Base-by-base conservation (phyloP, 495 filamentous ascomycete genomes). In the Talaromyces borbonicus region DNA sequence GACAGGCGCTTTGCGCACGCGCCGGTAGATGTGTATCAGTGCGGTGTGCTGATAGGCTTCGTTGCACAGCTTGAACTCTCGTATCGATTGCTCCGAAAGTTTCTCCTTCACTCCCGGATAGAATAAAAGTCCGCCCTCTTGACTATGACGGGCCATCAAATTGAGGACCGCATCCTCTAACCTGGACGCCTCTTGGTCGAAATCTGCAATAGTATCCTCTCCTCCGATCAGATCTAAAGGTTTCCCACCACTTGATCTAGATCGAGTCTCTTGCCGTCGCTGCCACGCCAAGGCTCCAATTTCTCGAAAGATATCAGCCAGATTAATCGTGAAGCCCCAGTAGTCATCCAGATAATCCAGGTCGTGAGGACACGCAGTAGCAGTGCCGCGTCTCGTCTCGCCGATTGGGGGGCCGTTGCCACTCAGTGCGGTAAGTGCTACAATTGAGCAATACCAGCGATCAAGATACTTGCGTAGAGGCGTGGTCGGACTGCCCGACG, bases 281-380 rank as follows among this genome's bases (percentile, higher is more conserved):
- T 62, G 58, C 68, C 68, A 71, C 9, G 68, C 63, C 6, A 59
- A 63, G 16, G 63, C 63, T 4, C 68, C 68, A 15, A 71, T 71
- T 31, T 58, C 57, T 8, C 66, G 58, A 43, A 71, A 71, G 8
- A 71, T 60, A 22, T 63, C 59, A 6, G 68, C 56, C 12, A 71
- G 43, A 33, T 61, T 57, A 8, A 68, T 58, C 5, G 66, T 68
- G 45, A 71, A 71, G 0, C 68, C 67, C 68, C 68, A 71, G 35
- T 71, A 71, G 43, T 71, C 68, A 48, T 71, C 68, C 12, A 71
- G 44, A 49, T 69, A 71, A 40, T 71, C 68, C 6, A 65, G 61
- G 5, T 49, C 43, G 25, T 46, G 19, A 20, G 43, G 11, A 15
- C 33, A 5, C 2, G 20, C 16, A 4, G 20, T 26, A 29, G 5